Conservation (phyloP, 1,284 basidiomycete genomes). For the Stygiomarasmius scandens region DNA sequence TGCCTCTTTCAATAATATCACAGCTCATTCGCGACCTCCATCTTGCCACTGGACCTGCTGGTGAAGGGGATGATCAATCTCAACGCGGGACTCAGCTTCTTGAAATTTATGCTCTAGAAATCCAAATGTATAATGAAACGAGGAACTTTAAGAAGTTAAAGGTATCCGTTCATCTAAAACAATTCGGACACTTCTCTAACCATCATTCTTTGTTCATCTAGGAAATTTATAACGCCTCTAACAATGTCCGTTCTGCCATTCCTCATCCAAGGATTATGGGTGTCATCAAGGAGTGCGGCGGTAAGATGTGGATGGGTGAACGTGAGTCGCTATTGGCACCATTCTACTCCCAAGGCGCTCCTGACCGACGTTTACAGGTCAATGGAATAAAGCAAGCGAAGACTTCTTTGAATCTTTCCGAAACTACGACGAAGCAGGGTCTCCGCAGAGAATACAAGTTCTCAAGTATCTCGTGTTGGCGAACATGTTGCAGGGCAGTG, state of each 20-base stretch:
- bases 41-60: conserved; percentile 59
- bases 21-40: conserved; percentile 79
- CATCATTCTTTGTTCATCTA: conserved; percentile 31
- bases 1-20: neutral
- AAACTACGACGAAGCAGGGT: conserved; percentile 98
- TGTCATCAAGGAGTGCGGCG: conserved; percentile 98
- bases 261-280: conserved; percentile 99
- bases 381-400: conserved; percentile 95
- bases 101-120: conserved; percentile 98
- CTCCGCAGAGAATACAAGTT: conserved; percentile 94
- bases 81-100: conserved; percentile 90
- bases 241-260: conserved; percentile 92
- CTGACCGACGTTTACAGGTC: conserved; percentile 51
- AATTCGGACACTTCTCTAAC: neutral
- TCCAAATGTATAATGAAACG: conserved; percentile 98
- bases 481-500: conserved; percentile 97
- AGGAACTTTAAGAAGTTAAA: conserved; percentile 96
- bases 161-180: conserved; percentile 43
- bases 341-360: neutral
- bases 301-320: conserved; percentile 99
- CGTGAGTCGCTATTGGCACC: conserved; percentile 53
- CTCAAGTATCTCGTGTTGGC: conserved; percentile 98
- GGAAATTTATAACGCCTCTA: conserved; percentile 97
- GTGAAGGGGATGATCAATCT: conserved; percentile 81
- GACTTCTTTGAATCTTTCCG: conserved; percentile 99